A percentile compares a stretch with the other conserved stretches of the same genome.
Evolutionary conservation across 441 rosid genomes (phyloP).

Genomic region (Pelargonium myrrhifolium): DNA sequence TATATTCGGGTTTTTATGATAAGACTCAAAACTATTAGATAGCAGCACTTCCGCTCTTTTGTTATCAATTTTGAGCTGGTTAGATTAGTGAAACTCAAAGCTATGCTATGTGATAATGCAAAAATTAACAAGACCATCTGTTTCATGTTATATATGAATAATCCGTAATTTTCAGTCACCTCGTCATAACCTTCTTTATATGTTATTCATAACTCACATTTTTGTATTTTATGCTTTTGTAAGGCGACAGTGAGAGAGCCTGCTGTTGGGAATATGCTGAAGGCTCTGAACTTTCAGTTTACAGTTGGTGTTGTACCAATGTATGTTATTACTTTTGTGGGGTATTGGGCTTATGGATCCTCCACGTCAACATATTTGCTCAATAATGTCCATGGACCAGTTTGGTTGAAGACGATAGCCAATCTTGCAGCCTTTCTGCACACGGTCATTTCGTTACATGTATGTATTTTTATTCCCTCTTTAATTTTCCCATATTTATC

Average conservation of each 20-base stretch:
- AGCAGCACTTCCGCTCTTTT: no score
- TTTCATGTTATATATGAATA: no score
- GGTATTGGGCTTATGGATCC: slow-evolving; percentile 97
- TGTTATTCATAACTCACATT: background rate
- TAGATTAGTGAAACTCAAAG: no score
- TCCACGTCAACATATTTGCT: slow-evolving; percentile 63
- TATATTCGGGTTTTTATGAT: no score
- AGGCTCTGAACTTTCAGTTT: slow-evolving; percentile 81
- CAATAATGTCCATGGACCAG: slow-evolving; percentile 59
- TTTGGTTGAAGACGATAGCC: slow-evolving; percentile 72
- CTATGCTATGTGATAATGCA: no score
- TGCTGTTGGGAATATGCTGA: slow-evolving; percentile 69
- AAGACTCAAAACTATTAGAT: no score
- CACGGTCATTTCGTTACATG: slow-evolving; percentile 75
- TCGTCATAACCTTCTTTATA: background rate
- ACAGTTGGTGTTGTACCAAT: slow-evolving; percentile 60
- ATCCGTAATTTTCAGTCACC: background rate
- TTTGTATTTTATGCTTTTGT: slow-evolving; percentile 7
- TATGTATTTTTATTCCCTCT: slow-evolving; percentile 20
- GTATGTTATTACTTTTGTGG: slow-evolving; percentile 61
- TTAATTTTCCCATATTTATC: background rate
- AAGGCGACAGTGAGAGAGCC: slow-evolving; percentile 89
- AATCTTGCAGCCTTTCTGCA: slow-evolving; percentile 78
- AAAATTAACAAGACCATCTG: no score
- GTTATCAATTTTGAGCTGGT: no score